Percentiles rank a stretch among this genome's conserved stretches.
phyloP scores from a whole-genome alignment of 1,284 basidiomycete species.

The Rhodotorula mucilaginosa region DNA sequence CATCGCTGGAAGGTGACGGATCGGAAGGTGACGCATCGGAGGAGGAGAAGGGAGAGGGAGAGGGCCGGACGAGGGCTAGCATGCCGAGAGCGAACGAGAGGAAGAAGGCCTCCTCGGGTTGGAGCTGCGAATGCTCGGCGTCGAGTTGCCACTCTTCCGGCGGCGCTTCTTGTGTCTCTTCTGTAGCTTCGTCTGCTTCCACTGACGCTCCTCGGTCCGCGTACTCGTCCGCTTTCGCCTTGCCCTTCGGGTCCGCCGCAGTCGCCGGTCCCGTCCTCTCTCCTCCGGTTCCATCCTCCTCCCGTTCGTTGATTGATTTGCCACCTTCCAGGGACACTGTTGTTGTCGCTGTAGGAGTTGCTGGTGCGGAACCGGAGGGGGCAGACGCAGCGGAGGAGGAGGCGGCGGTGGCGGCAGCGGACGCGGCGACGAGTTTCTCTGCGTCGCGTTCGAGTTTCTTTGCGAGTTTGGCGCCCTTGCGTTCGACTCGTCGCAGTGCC shows the following conservation, averaged over 20 bases:
- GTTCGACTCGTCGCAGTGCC: constrained; percentile 74
- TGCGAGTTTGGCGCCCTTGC: constrained; percentile 78
- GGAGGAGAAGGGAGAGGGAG: background rate
- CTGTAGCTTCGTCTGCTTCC: constrained; percentile 49
- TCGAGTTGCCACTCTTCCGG: constrained; percentile 49
- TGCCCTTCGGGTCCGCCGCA: constrained; percentile 1
- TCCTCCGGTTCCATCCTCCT: constrained; percentile 43
- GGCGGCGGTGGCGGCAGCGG: constrained; percentile 61
- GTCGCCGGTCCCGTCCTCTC: background rate
- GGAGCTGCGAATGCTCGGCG: constrained; percentile 88
- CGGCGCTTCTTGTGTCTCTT: constrained; percentile 43
- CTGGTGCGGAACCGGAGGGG: constrained; percentile 40
- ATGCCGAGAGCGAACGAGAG: constrained; percentile 51
- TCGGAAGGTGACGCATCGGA: background rate
- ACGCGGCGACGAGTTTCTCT: constrained; percentile 67
- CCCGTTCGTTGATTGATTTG: constrained; percentile 46
- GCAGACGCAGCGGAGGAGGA: constrained; percentile 72
- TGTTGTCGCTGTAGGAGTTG: constrained; percentile 16
- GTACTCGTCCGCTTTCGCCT: background rate
- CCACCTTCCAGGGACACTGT: constrained; percentile 22
- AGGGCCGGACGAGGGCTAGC: constrained; percentile 20
- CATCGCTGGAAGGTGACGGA: background rate
- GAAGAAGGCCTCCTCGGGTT: constrained; percentile 89
- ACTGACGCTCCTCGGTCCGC: too few relatives aligned
- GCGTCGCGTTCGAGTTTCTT: constrained; percentile 65